Conservation (phyloP, 1,284 basidiomycete genomes). For the Apiotrichum porosum region DNA sequence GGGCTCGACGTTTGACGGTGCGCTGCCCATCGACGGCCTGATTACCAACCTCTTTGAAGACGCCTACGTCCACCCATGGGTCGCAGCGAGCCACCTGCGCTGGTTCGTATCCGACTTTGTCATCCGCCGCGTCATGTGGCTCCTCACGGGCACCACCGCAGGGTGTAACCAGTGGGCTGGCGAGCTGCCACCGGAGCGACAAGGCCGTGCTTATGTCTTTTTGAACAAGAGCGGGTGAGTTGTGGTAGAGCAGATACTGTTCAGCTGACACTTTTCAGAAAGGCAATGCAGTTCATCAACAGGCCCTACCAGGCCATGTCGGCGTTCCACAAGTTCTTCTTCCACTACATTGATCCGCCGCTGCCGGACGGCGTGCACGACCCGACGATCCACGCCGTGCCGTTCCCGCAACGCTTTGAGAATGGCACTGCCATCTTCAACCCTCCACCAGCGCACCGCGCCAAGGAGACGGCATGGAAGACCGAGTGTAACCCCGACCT, state of each 20-base stretch:
- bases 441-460: conserved; percentile 33
- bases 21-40: conserved; percentile 57
- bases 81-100: conserved; percentile 56
- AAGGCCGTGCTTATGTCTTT: conserved; percentile 55
- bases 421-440: conserved; percentile 56
- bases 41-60: conserved; percentile 46
- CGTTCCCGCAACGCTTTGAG: conserved; percentile 56
- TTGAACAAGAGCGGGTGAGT: conserved; percentile 43
- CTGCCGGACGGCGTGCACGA: conserved; percentile 51
- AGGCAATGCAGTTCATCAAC: conserved; percentile 61
- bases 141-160: conserved; percentile 59
- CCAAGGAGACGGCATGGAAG: conserved; percentile 36
- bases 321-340: conserved; percentile 52
- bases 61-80: conserved; percentile 54
- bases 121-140: conserved; percentile 60
- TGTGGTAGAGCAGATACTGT: neutral
- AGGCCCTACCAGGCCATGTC: conserved; percentile 55
- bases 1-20: conserved; percentile 53
- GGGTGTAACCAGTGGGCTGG: conserved; percentile 68
- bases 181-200: conserved; percentile 57
- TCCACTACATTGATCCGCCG: conserved; percentile 58
- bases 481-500: conserved; percentile 35
- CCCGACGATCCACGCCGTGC: conserved; percentile 58
- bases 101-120: conserved; percentile 65
- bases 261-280: conserved; percentile 16